Evolutionary conservation across 2,329 filamentous ascomycete species (phyloP), one percentile per base, ranked within the genome.

Genomic region (Nigrograna mackinnonii): DNA sequence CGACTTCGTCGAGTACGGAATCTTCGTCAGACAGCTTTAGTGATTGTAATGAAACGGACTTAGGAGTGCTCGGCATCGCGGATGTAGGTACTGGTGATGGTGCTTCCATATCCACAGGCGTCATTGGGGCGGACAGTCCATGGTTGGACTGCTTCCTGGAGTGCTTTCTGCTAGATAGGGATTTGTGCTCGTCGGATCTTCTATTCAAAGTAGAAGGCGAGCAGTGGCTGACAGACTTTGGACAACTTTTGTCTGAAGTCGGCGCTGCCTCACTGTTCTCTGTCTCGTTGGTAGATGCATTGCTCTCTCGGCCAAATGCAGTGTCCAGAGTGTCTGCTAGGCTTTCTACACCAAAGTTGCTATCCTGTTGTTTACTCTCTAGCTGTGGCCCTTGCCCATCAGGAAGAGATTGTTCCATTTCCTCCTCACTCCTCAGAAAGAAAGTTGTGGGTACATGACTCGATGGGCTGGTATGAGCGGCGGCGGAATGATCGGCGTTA

Each of bases 1-100:
- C 72, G 35, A 69, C 69, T 28, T 83, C 82, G 50, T 83, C 79
- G 6, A 72, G 68, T 7, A 76, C 68, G 33, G 73, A 74, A 39
- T 80, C 77, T 56, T 82, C 73, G 57, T 85, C 82, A n/a, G 79
- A 77, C 14, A 80, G 71, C 43, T 76, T 73, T 41, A 83, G 68
- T 0, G 80, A 85, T 34, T 77, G 77, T n/a, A 79, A 73, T 5
- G 80, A 83, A 3, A 71, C 70, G 4, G 81, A 84, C 47, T 79
- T 81, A 1, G 82, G 82, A 38, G 81, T 84, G 58, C 78, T 79
- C 2, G 79, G 75, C 26, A 80, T 64, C 9, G 72, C 78, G 2
- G 74, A 76, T 2, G 70, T 67, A 24, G 75, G 75, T 36, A 72
- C 69, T 4, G 76, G 73, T 35, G 74, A 77, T 34, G 49, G 48